phyloP scores from a whole-genome alignment of 371 early-diverging fungal genomes.

The Sporodiniella umbellata region DNA sequence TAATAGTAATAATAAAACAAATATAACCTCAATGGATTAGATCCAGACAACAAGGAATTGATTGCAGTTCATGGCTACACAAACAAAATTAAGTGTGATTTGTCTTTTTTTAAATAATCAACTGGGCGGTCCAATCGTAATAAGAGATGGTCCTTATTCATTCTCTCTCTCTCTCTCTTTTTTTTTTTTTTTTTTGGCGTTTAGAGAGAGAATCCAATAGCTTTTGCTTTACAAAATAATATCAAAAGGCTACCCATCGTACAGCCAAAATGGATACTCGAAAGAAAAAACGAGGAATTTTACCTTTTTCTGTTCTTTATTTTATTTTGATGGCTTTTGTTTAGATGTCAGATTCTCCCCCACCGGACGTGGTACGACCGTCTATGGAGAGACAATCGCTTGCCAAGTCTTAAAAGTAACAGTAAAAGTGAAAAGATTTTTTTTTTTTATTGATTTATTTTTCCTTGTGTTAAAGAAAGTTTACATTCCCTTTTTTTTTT shows the following conservation, averaged over 20 bases:
- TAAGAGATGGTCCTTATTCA: neutral
- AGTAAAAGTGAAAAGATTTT: neutral
- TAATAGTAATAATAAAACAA: slow-evolving; percentile 7
- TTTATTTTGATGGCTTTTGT: neutral
- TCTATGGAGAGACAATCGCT: neutral
- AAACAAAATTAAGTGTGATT: slow-evolving; percentile 24
- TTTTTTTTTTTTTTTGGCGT: too few relatives aligned
- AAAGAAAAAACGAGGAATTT: neutral
- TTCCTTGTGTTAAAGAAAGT: neutral
- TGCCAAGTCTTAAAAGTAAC: neutral
- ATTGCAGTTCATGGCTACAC: slow-evolving; percentile 13
- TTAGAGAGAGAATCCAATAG: too few relatives aligned
- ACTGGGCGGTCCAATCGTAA: neutral
- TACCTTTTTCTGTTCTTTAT: neutral
- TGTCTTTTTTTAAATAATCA: neutral
- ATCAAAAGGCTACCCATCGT: too few relatives aligned
- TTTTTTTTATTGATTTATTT: neutral
- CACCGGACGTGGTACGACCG: neutral
- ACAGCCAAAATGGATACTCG: neutral
- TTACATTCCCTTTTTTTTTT: too few relatives aligned
- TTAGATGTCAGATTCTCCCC: neutral
- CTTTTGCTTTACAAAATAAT: neutral
- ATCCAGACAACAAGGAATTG: slow-evolving; percentile 1
- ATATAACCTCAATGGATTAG: neutral
- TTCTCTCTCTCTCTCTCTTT: neutral